phyloP scores from a whole-genome alignment of 2,329 filamentous ascomycete genomes.

The Colletotrichum lini region DNA sequence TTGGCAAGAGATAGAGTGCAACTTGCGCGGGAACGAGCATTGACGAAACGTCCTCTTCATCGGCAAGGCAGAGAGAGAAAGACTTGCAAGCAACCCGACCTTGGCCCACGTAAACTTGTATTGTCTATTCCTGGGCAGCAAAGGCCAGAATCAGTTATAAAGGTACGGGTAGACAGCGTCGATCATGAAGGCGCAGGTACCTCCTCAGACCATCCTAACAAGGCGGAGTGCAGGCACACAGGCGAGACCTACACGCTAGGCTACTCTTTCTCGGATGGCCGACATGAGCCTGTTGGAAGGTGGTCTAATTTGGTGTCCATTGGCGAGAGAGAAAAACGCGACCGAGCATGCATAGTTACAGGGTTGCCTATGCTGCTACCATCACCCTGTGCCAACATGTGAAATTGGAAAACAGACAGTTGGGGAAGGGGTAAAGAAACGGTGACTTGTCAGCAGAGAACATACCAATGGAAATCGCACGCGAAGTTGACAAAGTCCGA shows the following conservation, averaged over 20 bases:
- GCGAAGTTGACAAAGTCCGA: constrained; percentile 13
- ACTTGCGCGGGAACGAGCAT: neutral
- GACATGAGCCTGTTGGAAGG: neutral
- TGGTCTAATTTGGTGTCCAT: neutral
- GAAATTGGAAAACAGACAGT: neutral
- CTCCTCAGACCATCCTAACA: neutral
- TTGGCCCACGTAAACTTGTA: neutral
- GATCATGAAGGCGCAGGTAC: neutral
- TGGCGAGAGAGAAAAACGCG: neutral
- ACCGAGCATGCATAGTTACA: neutral
- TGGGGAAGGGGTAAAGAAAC: neutral
- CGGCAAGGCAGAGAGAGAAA: neutral
- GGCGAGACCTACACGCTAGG: neutral
- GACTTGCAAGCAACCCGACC: constrained; percentile 1
- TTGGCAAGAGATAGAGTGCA: neutral
- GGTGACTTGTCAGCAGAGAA: neutral
- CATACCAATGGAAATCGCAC: neutral
- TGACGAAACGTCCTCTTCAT: neutral
- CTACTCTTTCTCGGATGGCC: neutral
- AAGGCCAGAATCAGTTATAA: neutral
- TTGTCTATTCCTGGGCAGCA: neutral
- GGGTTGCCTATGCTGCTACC: too few relatives aligned
- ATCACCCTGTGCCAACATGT: neutral
- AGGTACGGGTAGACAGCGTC: neutral
- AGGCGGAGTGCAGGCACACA: constrained; percentile 3